Evolutionary conservation across 495 filamentous ascomycete species (phyloP), one percentile per base, ranked within the genome.

Genomic region (Chaetomium fimeti): DNA sequence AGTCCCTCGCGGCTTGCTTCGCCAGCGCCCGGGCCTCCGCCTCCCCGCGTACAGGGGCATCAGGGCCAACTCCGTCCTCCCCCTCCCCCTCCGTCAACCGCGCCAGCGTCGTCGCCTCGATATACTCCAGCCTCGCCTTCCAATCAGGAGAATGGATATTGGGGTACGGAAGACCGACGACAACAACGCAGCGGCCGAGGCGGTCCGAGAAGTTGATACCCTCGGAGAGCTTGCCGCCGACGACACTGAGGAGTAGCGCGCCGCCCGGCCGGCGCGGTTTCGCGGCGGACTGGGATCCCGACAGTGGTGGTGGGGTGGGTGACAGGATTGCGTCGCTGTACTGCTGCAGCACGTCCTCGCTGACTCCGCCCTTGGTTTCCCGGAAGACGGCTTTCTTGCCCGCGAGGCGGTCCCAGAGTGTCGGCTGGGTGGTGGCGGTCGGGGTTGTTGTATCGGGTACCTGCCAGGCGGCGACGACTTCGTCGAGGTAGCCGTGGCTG

Each of bases 121-220:
- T 84, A 69, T 97, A 91, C 69, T 91, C 86, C 61, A 93, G 84
- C 69, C 93, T 91, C 0, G 94, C 92, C 68, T 90, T 89, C 94
- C 94, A 98, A 68, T 96, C 89, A 15, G 92, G 87, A 12, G 89
- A 91, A 70, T 89, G 84, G 60, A 90, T 88, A 69, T 98, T 98
- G 5, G 94, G 93, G 72, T 94, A 98, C 2, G 94, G 94, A 0
- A 98, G 79, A 3, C 94, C 94, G 49, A 98, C 85, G 52, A 98
- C 89, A 8, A 96, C 73, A 43, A 98, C 91, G 53, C 90, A 92
- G 45, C 94, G 86, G 5, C 94, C 94, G 13, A 98, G 85, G 16
- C 83, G 82, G 73, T 98, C 94, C 16, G 92, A 92, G 81, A 98
- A 98, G 76, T 98, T 98, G 79, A 98, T 98, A 61, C 94, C 94